Percentiles rank a stretch among this genome's conserved stretches.
phyloP scores from a whole-genome alignment of 2,329 filamentous ascomycete species.

The Arthrobotrys sphaeroides region DNA sequence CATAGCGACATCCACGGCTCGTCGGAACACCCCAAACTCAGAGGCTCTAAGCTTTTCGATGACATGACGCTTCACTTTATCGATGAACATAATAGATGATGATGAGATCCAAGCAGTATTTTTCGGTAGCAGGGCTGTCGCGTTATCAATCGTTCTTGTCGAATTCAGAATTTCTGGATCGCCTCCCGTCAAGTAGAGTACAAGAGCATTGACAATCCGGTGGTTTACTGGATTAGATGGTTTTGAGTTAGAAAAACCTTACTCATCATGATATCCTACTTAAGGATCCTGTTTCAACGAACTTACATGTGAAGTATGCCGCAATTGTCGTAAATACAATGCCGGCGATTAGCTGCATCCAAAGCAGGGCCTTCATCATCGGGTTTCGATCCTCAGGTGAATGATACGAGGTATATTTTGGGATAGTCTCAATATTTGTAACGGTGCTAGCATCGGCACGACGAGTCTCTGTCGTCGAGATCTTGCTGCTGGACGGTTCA shows the following conservation, averaged over 20 bases:
- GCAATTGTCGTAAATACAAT: slow-evolving; percentile 46
- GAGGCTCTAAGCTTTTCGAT: slow-evolving; percentile 30
- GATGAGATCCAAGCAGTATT: slow-evolving; percentile 42
- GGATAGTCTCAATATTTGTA: not conserved
- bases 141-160: slow-evolving; percentile 29
- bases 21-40: slow-evolving; percentile 12
- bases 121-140: slow-evolving; percentile 34
- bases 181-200: slow-evolving; percentile 33
- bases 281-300: not conserved
- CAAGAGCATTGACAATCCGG: slow-evolving; percentile 35
- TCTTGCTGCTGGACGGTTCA: not conserved
- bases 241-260: not conserved
- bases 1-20: slow-evolving; percentile 37
- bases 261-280: too few relatives aligned
- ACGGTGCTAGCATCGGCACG: not conserved
- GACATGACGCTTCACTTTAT: slow-evolving; percentile 23
- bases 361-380: slow-evolving; percentile 31
- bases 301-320: slow-evolving; percentile 38
- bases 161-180: slow-evolving; percentile 23
- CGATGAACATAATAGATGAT: slow-evolving; percentile 42
- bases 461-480: not conserved
- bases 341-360: slow-evolving; percentile 51
- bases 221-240: slow-evolving; percentile 38
- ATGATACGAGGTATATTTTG: not conserved
- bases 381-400: slow-evolving; percentile 9